phyloP scores from a whole-genome alignment of 108 stramenopile species.

The Nitzschia sp. region DNA sequence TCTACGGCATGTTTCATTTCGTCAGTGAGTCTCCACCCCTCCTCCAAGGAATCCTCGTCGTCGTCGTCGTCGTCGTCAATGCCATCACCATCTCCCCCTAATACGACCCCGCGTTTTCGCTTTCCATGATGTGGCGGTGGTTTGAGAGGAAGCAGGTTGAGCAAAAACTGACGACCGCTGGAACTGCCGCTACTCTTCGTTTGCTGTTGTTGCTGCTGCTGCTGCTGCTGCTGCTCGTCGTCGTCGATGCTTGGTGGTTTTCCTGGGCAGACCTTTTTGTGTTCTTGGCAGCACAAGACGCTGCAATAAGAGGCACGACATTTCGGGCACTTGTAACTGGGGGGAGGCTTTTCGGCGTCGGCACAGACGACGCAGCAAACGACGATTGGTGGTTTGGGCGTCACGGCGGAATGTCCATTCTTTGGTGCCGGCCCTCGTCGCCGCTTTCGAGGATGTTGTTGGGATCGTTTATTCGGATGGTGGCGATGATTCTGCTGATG shows the following conservation, averaged over 20 bases:
- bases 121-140: too few relatives aligned
- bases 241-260: constrained; percentile 11
- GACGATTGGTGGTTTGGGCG: not conserved
- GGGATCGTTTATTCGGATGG: too few relatives aligned
- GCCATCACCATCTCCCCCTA: too few relatives aligned
- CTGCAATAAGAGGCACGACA: constrained; percentile 75
- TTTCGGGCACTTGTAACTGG: constrained; percentile 86
- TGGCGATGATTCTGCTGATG: too few relatives aligned
- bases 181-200: too few relatives aligned
- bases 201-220: too few relatives aligned
- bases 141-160: too few relatives aligned
- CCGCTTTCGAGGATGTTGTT: constrained; percentile 8
- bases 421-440: not conserved
- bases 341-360: constrained; percentile 26
- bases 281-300: constrained; percentile 70
- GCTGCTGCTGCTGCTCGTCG: too few relatives aligned
- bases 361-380: constrained; percentile 20
- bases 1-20: constrained; percentile 68
- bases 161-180: too few relatives aligned
- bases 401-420: too few relatives aligned
- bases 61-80: constrained; percentile 28
- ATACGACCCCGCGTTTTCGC: too few relatives aligned
- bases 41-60: constrained; percentile 57
- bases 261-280: constrained; percentile 55
- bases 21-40: constrained; percentile 73